Percentiles rank a stretch among this genome's conserved stretches.
phyloP scores from a whole-genome alignment of 306 rosid species.

The Vachellia pachyceras region DNA sequence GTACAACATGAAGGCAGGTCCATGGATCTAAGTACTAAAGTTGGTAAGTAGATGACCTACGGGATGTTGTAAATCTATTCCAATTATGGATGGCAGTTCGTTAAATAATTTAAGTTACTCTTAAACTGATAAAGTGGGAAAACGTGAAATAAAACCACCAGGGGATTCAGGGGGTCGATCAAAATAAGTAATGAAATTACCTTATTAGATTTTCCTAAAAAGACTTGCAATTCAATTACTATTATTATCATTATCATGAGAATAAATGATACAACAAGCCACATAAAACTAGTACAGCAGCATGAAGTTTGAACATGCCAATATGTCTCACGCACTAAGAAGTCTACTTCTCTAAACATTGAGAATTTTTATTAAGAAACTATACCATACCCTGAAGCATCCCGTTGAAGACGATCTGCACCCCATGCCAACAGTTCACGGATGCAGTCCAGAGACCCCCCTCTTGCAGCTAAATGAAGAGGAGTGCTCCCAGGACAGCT shows the following conservation, averaged over 20 bases:
- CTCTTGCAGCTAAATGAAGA: slow-evolving; percentile 97
- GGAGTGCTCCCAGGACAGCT: slow-evolving; percentile 94
- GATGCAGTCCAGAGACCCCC: slow-evolving; percentile 90
- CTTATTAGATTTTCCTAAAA: too few species aligned
- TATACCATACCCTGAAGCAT: slow-evolving; percentile 78
- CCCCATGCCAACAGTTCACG: slow-evolving; percentile 94
- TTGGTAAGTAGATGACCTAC: not conserved
- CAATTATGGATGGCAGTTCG: not conserved
- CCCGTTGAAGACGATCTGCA: slow-evolving; percentile 93
- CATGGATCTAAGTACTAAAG: slow-evolving; percentile 7
- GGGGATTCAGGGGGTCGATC: not conserved
- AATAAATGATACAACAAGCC: not conserved
- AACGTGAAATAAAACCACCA: slow-evolving; percentile 1
- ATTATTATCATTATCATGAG: not conserved
- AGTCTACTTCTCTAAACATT: slow-evolving; percentile 1
- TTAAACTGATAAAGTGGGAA: slow-evolving; percentile 7
- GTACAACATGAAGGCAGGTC: slow-evolving; percentile 21
- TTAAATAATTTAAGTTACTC: not conserved
- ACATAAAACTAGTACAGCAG: not conserved
- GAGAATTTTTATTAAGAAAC: slow-evolving; percentile 12
- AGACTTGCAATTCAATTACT: not conserved
- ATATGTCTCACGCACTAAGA: not conserved
- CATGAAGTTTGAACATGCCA: slow-evolving; percentile 4
- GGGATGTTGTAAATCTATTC: not conserved
- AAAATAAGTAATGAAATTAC: slow-evolving; percentile 13